Evolutionary conservation across 257 asterid species (phyloP).

Genomic region (Solanum verrucosum): DNA sequence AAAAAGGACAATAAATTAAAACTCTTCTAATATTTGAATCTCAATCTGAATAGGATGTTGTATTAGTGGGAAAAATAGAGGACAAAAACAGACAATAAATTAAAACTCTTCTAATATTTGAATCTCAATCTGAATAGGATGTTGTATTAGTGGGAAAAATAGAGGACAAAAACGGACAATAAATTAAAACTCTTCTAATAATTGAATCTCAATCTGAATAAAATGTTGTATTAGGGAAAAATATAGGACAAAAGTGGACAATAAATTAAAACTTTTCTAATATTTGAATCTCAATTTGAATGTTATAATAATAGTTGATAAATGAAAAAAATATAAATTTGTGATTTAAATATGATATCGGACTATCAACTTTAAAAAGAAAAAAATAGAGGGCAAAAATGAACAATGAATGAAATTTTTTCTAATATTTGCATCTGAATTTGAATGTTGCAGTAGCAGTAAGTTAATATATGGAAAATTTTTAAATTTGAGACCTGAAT

Average conservation of each 20-base stretch:
- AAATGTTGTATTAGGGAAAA: too few relatives aligned
- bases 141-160: too few relatives aligned
- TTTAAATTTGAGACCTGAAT: background rate
- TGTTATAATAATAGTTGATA: background rate
- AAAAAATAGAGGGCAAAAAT: background rate
- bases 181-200: too few relatives aligned
- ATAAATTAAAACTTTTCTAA: background rate
- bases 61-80: too few relatives aligned
- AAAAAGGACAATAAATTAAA: background rate
- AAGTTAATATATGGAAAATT: background rate
- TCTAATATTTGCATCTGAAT: background rate
- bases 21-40: too few relatives aligned
- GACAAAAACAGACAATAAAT: too few relatives aligned
- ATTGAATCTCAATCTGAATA: too few relatives aligned
- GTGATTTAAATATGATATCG: background rate
- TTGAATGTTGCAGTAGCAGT: background rate
- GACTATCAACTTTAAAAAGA: background rate
- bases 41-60: too few relatives aligned
- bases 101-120: too few relatives aligned
- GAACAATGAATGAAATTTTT: background rate
- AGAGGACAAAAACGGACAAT: too few relatives aligned
- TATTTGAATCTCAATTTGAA: background rate
- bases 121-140: background rate
- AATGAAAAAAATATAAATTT: background rate
- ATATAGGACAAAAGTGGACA: background rate